phyloP scores from a whole-genome alignment of 352 stramenopile species.

The Pythium biforme region DNA sequence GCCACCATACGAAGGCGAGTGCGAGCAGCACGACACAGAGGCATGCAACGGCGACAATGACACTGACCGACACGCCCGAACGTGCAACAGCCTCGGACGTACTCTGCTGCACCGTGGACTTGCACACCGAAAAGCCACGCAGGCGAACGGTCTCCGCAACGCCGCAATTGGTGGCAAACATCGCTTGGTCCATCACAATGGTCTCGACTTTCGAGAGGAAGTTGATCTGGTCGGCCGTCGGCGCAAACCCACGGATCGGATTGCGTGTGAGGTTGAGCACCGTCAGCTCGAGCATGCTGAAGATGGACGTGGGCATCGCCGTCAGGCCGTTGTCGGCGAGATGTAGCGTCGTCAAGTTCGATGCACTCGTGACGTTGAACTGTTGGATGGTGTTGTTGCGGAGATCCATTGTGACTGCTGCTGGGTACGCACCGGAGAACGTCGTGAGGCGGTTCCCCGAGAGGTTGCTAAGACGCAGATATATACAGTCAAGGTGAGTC shows the following conservation, averaged over 20 bases:
- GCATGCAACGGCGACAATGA: conserved; percentile 3
- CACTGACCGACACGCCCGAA: conserved; percentile 5
- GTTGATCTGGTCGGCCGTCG: neutral
- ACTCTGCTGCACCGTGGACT: neutral
- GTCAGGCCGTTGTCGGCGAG: conserved; percentile 15
- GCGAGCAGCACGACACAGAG: neutral
- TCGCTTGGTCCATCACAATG: conserved; percentile 10
- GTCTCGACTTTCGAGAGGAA: conserved; percentile 1
- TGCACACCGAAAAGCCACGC: neutral
- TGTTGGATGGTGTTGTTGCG: conserved; percentile 5
- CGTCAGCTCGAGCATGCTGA: neutral
- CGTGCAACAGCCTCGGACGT: neutral
- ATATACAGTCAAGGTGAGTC: neutral
- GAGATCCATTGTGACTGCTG: neutral
- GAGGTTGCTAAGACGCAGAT: conserved; percentile 5
- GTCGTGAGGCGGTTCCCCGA: conserved; percentile 3
- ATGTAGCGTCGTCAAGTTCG: neutral
- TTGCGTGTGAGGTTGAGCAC: conserved; percentile 18
- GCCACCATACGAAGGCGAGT: neutral
- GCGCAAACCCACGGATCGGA: conserved; percentile 16
- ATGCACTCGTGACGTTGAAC: conserved; percentile 1
- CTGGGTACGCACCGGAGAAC: neutral
- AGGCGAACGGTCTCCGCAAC: neutral
- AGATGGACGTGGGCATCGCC: neutral
- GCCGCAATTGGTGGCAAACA: conserved; percentile 10